A percentile compares a stretch with the other conserved stretches of the same genome.
Conservation (phyloP, 805 yeast genomes). For the Pichia rugopelliculosa region DNA sequence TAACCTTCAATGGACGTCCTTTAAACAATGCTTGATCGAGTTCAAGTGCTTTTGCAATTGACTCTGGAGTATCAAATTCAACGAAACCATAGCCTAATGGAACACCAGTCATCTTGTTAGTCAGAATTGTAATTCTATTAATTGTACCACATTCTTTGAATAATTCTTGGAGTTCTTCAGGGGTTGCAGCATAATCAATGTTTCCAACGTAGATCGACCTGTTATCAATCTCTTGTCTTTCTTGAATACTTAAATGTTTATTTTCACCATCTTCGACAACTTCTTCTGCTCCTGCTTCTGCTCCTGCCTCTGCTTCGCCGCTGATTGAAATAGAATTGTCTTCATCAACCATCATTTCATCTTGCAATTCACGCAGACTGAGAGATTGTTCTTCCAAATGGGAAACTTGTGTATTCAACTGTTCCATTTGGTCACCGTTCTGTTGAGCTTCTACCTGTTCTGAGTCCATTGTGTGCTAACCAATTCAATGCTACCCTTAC, state of each 20-base stretch:
- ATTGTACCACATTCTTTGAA: slow-evolving; percentile 66
- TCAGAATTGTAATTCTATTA: slow-evolving; percentile 70
- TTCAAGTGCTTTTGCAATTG: slow-evolving; percentile 54
- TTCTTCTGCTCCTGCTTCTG: background rate
- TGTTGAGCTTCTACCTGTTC: background rate
- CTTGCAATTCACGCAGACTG: slow-evolving; percentile 52
- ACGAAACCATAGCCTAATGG: slow-evolving; percentile 87
- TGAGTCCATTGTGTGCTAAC: background rate
- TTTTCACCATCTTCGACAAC: background rate
- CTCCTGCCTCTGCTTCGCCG: background rate
- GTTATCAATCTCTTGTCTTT: slow-evolving; percentile 61
- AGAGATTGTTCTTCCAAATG: slow-evolving; percentile 61
- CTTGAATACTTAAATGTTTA: slow-evolving; percentile 15
- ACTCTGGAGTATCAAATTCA: slow-evolving; percentile 66
- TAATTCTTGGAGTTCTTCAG: slow-evolving; percentile 70
- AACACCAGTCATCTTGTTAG: slow-evolving; percentile 66
- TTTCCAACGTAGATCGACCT: slow-evolving; percentile 78
- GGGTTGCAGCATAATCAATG: slow-evolving; percentile 73
- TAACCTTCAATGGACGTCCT: slow-evolving; percentile 66
- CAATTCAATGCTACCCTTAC: background rate
- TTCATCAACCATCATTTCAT: slow-evolving; percentile 17
- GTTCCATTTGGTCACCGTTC: slow-evolving; percentile 20
- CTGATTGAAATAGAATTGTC: background rate
- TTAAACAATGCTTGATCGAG: slow-evolving; percentile 59
- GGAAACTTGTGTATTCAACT: slow-evolving; percentile 38